Evolutionary conservation across 495 filamentous ascomycete species (phyloP).

Genomic region (Aspergillus incahuasiensis): DNA sequence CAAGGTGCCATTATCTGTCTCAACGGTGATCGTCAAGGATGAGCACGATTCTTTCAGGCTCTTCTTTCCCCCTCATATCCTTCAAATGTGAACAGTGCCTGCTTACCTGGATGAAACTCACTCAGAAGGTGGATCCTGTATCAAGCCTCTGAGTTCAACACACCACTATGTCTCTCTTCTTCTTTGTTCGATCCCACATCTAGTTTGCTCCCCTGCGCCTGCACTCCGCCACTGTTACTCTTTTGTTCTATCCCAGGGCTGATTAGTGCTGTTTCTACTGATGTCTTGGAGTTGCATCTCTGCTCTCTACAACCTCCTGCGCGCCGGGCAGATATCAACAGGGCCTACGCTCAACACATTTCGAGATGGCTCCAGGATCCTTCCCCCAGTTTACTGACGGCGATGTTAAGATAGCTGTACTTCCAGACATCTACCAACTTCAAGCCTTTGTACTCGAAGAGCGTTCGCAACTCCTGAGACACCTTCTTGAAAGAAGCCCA

Average conservation of each 20-base stretch:
- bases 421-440: slow-evolving; percentile 29
- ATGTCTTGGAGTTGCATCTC: slow-evolving; percentile 1
- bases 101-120: not conserved
- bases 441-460: slow-evolving; percentile 23
- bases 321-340: not conserved
- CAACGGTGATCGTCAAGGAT: too few species aligned
- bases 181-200: not conserved
- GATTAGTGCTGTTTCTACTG: not conserved
- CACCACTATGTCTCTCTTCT: not conserved
- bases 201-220: not conserved
- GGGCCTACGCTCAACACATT: not conserved
- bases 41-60: not conserved
- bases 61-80: not conserved
- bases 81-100: not conserved
- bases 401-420: slow-evolving; percentile 33
- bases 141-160: not conserved
- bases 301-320: not conserved
- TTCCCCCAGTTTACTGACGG: slow-evolving; percentile 33
- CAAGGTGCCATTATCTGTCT: not conserved
- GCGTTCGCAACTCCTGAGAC: slow-evolving; percentile 1
- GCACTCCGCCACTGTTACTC: not conserved
- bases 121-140: not conserved
- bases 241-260: not conserved
- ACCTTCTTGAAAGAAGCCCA: not conserved
- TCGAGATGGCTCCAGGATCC: slow-evolving; percentile 2